Evolutionary conservation across 1,284 basidiomycete genomes (phyloP), one percentile per base, ranked within the genome.

Genomic region (Papiliotrema nemorosa): DNA sequence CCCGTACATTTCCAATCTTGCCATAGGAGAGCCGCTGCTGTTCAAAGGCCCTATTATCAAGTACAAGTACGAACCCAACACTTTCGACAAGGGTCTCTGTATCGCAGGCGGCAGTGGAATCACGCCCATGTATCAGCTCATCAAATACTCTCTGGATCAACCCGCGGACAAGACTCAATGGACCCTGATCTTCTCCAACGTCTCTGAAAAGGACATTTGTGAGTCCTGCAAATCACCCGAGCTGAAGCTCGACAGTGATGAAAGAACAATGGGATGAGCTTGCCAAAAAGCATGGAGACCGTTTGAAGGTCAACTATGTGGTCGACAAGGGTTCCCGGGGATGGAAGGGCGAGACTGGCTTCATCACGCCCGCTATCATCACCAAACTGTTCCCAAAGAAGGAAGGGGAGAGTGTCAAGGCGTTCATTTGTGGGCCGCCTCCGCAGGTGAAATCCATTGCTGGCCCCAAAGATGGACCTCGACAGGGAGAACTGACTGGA

Each of bases 351-450:
- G 75, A 79, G 37, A 80, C 77, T 24, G 90, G 90, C 2, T 91
- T 82, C 76, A 77, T 97, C 47, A 83, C 80, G 50, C 75, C 79
- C 48, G 84, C 88, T 29, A 67, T 90, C 43, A 77, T 96, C 62
- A 81, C 83, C 76, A 77, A 87, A 65, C 78, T 90, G 71, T 79
- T 86, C 21, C 77, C 90, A 16, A 79, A 78, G 10, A 55, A 58
- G 36, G 73, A 84, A 42, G 84, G 81, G 5, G 82, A 88, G 54
- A 93, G 91, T 77, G 79, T 90, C 66, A 92, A 91, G 78, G 78
- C 94, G 47, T 90, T 92, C 70, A 78, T 97, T 29, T 97, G 93
- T 68, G 91, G 88, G 81, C 90, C 91, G n/a, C 90, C 91, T 34
- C 82, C 81, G 7, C 90, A 94, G 72, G 85, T 94, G 27, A 80